Conservation (phyloP, 768 basidiomycete genomes). For the Suillus weaverae region DNA sequence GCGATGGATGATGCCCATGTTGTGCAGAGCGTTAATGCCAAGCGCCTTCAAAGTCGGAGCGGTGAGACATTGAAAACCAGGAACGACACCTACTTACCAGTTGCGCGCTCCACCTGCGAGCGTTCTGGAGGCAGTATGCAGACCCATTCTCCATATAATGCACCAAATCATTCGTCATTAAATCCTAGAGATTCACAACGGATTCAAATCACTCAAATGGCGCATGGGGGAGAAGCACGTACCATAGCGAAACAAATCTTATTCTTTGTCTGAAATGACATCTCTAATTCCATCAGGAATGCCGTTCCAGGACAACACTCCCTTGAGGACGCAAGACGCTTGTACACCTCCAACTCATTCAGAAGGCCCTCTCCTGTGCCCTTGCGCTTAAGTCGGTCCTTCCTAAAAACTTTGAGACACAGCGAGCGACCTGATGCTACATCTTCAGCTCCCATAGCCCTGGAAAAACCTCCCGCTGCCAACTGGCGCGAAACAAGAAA, state of each 20-base stretch:
- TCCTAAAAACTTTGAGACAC: conserved; percentile 40
- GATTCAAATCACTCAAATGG: neutral
- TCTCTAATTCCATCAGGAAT: conserved; percentile 42
- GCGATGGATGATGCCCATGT: conserved; percentile 63
- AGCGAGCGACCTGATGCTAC: conserved; percentile 31
- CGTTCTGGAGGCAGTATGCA: conserved; percentile 6
- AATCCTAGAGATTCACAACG: conserved; percentile 28
- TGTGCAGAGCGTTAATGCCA: conserved; percentile 47
- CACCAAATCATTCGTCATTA: conserved; percentile 40
- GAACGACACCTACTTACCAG: conserved; percentile 27
- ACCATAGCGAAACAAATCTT: conserved; percentile 42
- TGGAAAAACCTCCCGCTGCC: conserved; percentile 23
- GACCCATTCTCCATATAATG: conserved; percentile 28
- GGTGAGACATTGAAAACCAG: neutral
- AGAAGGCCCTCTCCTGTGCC: conserved; percentile 19
- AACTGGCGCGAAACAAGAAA: conserved; percentile 20
- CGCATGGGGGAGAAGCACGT: conserved; percentile 8
- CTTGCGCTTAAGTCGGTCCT: conserved; percentile 15
- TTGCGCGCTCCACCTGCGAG: conserved; percentile 38
- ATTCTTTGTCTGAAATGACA: conserved; percentile 32
- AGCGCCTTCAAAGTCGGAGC: conserved; percentile 31
- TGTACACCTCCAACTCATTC: conserved; percentile 38
- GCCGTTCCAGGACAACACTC: conserved; percentile 22
- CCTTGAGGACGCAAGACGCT: conserved; percentile 30
- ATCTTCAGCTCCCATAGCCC: conserved; percentile 26